A percentile compares a stretch with the other conserved stretches of the same genome.
Evolutionary conservation across 208 protist species (phyloP).

Genomic region (Trypanosoma brucei): DNA sequence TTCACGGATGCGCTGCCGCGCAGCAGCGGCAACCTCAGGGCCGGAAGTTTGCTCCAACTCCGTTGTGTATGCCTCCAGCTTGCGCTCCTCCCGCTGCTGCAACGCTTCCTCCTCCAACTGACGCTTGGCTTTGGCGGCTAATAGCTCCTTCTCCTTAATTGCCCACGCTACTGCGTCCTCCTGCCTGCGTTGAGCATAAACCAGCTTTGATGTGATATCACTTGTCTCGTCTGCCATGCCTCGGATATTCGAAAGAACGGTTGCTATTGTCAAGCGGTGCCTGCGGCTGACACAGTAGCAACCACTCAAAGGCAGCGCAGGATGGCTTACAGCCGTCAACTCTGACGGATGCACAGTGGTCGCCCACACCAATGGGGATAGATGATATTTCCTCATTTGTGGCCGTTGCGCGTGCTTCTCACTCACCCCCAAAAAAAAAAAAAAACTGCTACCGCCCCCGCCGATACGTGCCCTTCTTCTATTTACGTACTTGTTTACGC

Average conservation of each 20-base stretch:
- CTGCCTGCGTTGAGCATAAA: constrained; percentile 67
- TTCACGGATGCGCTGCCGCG: constrained; percentile 42
- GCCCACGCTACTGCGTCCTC: constrained; percentile 72
- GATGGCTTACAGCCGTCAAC: neutral
- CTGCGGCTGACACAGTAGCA: constrained; percentile 2
- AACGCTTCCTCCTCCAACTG: constrained; percentile 58
- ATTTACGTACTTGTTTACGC: too few species aligned
- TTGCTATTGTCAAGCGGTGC: constrained; percentile 67
- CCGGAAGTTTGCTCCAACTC: constrained; percentile 54
- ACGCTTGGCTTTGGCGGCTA: constrained; percentile 61
- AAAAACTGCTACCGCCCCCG: too few species aligned
- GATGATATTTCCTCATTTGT: too few species aligned
- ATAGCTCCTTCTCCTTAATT: constrained; percentile 71
- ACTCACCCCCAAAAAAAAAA: too few species aligned
- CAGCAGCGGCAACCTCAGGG: constrained; percentile 41
- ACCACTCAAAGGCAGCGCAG: neutral
- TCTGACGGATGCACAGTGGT: neutral
- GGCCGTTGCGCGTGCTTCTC: too few species aligned
- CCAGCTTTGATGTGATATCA: constrained; percentile 71
- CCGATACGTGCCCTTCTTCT: too few species aligned
- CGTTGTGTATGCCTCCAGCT: constrained; percentile 41
- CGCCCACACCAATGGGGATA: too few species aligned
- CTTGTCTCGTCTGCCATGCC: constrained; percentile 56
- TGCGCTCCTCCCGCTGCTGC: constrained; percentile 34
- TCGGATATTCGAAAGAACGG: constrained; percentile 63